phyloP scores from a whole-genome alignment of 2,329 filamentous ascomycete species.

The Alternaria gansuensis region DNA sequence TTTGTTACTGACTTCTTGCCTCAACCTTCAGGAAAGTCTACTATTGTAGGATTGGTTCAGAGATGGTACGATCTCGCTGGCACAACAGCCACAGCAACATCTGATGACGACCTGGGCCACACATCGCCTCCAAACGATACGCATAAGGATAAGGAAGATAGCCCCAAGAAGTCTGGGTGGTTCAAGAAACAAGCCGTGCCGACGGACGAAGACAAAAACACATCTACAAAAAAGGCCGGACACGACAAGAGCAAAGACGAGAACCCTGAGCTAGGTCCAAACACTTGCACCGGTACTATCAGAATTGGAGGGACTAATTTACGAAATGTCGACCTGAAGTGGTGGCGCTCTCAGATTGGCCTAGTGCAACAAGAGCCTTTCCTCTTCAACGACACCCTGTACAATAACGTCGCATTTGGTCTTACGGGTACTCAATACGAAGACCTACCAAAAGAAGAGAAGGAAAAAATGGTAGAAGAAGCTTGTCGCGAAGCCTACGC shows the following conservation, averaged over 20 bases:
- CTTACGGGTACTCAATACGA: slow-evolving; percentile 58
- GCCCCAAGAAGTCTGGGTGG: slow-evolving; percentile 27
- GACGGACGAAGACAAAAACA: slow-evolving; percentile 5
- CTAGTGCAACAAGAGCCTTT: slow-evolving; percentile 55
- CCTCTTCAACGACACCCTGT: slow-evolving; percentile 54
- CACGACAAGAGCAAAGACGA: slow-evolving; percentile 25
- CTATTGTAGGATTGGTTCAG: slow-evolving; percentile 74
- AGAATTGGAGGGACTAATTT: slow-evolving; percentile 43
- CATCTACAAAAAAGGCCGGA: not conserved
- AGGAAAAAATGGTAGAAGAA: slow-evolving; percentile 62
- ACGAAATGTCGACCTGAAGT: slow-evolving; percentile 50
- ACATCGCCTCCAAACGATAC: not conserved
- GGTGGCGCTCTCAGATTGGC: slow-evolving; percentile 59
- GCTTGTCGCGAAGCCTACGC: slow-evolving; percentile 53
- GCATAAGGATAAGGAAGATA: slow-evolving; percentile 14
- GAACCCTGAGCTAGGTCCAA: slow-evolving; percentile 35
- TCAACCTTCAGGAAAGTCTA: slow-evolving; percentile 71
- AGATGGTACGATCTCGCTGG: slow-evolving; percentile 71
- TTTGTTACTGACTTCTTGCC: slow-evolving; percentile 1
- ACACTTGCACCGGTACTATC: slow-evolving; percentile 48
- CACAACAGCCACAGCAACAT: slow-evolving; percentile 24
- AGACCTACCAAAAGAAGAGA: slow-evolving; percentile 63
- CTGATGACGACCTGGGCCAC: slow-evolving; percentile 13
- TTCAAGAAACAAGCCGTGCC: slow-evolving; percentile 10
- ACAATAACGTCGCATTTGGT: slow-evolving; percentile 53